A percentile compares a stretch with the other conserved stretches of the same genome.
These are phyloP conservation scores for Fusarium verrucosum DNA, from an alignment of 2,329 filamentous ascomycete species.

Conservation along the genomic window DNA sequence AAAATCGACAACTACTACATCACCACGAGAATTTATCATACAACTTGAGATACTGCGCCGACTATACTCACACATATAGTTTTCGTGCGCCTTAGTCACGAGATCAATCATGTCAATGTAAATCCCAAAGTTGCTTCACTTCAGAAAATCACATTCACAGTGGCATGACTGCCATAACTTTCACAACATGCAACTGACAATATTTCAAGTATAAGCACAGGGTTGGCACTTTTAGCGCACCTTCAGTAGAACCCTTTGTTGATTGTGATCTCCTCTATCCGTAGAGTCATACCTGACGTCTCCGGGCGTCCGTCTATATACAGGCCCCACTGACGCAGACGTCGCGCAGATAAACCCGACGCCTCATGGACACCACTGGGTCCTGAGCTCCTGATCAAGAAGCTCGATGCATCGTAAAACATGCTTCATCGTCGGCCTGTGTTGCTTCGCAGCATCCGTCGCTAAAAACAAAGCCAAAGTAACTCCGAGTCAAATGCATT, in stretches of 20 bases:
- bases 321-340: slow-evolving; percentile 3
- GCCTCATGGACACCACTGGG: slow-evolving; percentile 1
- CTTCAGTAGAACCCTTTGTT: slow-evolving; percentile 20
- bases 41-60: too few relatives aligned
- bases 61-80: too few relatives aligned
- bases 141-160: background rate
- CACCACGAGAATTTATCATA: too few relatives aligned
- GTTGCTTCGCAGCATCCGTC: slow-evolving; percentile 5
- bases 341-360: background rate
- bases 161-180: background rate
- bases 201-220: background rate
- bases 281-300: slow-evolving; percentile 39
- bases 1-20: too few relatives aligned
- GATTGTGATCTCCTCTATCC: slow-evolving; percentile 21
- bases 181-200: background rate
- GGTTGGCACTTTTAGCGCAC: background rate
- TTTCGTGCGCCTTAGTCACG: too few relatives aligned
- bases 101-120: too few relatives aligned
- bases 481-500: slow-evolving; percentile 37
- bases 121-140: too few relatives aligned
- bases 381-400: slow-evolving; percentile 2
- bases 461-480: slow-evolving; percentile 15
- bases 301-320: slow-evolving; percentile 41
- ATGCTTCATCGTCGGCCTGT: background rate
- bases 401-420: slow-evolving; percentile 11